A percentile compares a stretch with the other conserved stretches of the same genome.
phyloP scores from a whole-genome alignment of 169 alveolate genomes.

The Prorocentrum cordatum region DNA sequence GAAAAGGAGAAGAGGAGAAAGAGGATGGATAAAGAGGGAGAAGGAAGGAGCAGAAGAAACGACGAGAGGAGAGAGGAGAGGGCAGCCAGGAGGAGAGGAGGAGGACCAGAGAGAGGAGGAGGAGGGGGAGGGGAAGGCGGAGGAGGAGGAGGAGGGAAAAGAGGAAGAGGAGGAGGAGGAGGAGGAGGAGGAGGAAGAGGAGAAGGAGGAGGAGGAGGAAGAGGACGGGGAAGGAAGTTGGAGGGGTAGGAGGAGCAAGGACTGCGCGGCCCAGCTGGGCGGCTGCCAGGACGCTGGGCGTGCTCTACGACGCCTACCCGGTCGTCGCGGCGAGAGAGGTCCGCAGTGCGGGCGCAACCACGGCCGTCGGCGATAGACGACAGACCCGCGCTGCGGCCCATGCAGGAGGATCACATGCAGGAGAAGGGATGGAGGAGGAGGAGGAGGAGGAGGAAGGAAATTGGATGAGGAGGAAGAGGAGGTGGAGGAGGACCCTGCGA shows the following conservation, averaged over 20 bases:
- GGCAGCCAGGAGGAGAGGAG: background rate
- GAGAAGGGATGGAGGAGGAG: background rate
- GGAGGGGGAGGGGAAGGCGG: background rate
- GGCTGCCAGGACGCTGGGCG: no score
- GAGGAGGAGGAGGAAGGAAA: background rate
- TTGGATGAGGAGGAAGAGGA: background rate
- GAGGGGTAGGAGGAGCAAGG: background rate
- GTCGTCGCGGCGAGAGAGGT: background rate
- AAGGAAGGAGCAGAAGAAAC: background rate
- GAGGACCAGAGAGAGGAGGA: background rate
- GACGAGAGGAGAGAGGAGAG: background rate
- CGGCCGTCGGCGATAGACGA: background rate
- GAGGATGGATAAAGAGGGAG: no score
- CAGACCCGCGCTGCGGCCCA: background rate
- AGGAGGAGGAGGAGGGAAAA: background rate
- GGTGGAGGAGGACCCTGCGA: no score
- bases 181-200: background rate
- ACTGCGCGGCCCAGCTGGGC: no score
- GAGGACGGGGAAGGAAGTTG: background rate
- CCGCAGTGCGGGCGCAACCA: background rate
- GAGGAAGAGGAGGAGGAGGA: background rate
- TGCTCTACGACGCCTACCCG: no score
- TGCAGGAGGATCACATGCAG: background rate
- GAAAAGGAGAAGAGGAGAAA: background rate
- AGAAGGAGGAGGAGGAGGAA: background rate